Base-by-base conservation (phyloP, 306 rosid species). In the Sindora glabra region DNA sequence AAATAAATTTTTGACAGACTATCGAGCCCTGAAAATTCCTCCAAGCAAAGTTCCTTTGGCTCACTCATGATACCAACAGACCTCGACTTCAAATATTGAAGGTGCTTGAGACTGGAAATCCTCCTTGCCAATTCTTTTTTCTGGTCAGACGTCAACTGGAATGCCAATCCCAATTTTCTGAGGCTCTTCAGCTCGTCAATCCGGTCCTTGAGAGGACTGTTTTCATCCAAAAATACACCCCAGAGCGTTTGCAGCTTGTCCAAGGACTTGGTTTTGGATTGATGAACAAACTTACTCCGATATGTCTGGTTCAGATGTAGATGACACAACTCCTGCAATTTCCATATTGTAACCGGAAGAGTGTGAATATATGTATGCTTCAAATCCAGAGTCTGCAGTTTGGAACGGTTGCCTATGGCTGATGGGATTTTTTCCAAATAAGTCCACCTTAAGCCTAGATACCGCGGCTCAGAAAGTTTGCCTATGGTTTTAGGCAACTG, bases 401-500 rank as follows among this genome's bases (percentile, higher is more conserved):
- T 25, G 23, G 10, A n/a, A 29, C 64, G 17, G 11, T 34, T 17
- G 41, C 68, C 63, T 11, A 73, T 36, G 0, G 51, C 29, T 11
- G 18, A 11, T n/a, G 77, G 73, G 34, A 73, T 36, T 1, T 17
- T 17, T 16, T 6, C 45, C 1, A 73, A 32, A 4, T 19, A 24
- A 44, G 77, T 73, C 68, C 68, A 18, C 49, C 77, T 65, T 5
- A 65, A 23, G 7, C 77, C 64, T 5, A 65, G 38, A 51, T 65
- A 73, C 10, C 32, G 34, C 14, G 65, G 26, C 33, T 33, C 6
- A 10, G 23, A 45, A 12, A 72, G n/a, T 0, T 23, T 52, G 30
- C 68, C 72, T 1, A 72, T 27, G 10, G 2, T 21, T 0, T 15
- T 5, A 0, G 72, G 67, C 50, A 72, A 49, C 5, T 39, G 15